Evolutionary conservation across 108 stramenopile genomes (phyloP), one percentile per base, ranked within the genome.

Genomic region (Pseudonitzschia multiseries): DNA sequence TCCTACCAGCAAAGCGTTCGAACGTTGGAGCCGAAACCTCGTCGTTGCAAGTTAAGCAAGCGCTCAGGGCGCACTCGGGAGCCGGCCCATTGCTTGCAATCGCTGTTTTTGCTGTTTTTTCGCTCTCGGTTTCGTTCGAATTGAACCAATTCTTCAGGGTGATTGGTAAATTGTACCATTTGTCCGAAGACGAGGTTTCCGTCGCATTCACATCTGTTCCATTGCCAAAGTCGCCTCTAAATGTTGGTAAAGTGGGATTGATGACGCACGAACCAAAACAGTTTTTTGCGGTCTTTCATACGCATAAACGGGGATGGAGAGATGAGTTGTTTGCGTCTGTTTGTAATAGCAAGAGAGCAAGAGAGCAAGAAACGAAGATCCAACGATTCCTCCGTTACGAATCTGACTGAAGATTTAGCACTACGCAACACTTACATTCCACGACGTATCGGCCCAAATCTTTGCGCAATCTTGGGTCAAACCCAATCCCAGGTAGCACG

Each of bases 11-110:
- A 53, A 74, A 65, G 2, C 27, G 41, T 71, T 76, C 64, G 4
- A 88, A 85, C 15, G 62, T 41, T 15, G 70, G 76, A 13, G 79
- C 82, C 12, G 78, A 67, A 21, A 79, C 8, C 14, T 81, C 79
- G 57, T 83, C 82, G 65, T 88, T 84, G 64, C 87, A 88, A 29
- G 68, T 26, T 31, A 88, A 26, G 56, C 87, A 88, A 24, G 64
- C 70, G 71, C 74, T 79, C 33, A 88, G 24, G 8, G 46, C 52
- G 70, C 87, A 88, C 10, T 27, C 26, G 83, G 82, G 44, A 79
- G 41, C 31, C 75, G 82, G 13, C 79, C 83, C 60, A 79, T 88
- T 70, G 69, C 72, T n/a, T 77, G 69, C 33, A 31, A 62, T 62
- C 14, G 61, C 54, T 56, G 54, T 24, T 20, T 56, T 22, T n/a